Conservation (phyloP, 2,329 filamentous ascomycete species). For the Torrubiellomyces zombiae region DNA sequence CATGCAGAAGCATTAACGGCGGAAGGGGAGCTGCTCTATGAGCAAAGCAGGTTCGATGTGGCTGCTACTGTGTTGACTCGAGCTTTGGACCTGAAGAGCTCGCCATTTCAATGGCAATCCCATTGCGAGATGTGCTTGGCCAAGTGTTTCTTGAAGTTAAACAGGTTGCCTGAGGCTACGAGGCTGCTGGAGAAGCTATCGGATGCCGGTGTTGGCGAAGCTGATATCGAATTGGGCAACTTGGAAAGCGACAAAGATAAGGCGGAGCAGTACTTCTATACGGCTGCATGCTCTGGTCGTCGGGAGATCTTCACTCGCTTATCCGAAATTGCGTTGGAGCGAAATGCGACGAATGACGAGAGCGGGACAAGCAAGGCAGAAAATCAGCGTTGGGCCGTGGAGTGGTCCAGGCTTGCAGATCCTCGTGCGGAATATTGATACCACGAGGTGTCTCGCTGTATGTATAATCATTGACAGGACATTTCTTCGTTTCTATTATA, state of each 20-base stretch:
- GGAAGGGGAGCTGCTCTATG: constrained; percentile 14
- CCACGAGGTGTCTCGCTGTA: too few relatives aligned
- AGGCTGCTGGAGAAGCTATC: constrained; percentile 8
- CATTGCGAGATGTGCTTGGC: constrained; percentile 12
- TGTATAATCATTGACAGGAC: too few relatives aligned
- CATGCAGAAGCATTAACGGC: constrained; percentile 19
- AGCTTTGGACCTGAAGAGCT: constrained; percentile 8
- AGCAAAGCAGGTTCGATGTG: constrained; percentile 8
- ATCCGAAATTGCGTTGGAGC: constrained; percentile 13
- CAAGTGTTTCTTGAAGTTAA: constrained; percentile 9
- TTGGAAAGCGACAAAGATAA: constrained; percentile 10
- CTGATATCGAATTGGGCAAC: constrained; percentile 11
- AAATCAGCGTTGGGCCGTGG: constrained; percentile 14
- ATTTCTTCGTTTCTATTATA: too few relatives aligned
- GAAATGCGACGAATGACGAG: constrained; percentile 6
- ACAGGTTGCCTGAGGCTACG: constrained; percentile 9
- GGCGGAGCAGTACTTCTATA: constrained; percentile 11
- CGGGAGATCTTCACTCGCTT: constrained; percentile 12
- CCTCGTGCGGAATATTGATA: constrained; percentile 9
- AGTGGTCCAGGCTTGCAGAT: constrained; percentile 17
- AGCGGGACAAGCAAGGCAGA: constrained; percentile 6
- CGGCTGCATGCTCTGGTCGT: constrained; percentile 11
- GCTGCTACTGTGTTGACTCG: constrained; percentile 9
- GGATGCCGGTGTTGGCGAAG: constrained; percentile 9
- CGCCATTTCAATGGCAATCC: constrained; percentile 12